Percentiles rank a stretch among this genome's conserved stretches.
Evolutionary conservation across 768 basidiomycete species (phyloP).

Genomic region (Hericium coralloides): DNA sequence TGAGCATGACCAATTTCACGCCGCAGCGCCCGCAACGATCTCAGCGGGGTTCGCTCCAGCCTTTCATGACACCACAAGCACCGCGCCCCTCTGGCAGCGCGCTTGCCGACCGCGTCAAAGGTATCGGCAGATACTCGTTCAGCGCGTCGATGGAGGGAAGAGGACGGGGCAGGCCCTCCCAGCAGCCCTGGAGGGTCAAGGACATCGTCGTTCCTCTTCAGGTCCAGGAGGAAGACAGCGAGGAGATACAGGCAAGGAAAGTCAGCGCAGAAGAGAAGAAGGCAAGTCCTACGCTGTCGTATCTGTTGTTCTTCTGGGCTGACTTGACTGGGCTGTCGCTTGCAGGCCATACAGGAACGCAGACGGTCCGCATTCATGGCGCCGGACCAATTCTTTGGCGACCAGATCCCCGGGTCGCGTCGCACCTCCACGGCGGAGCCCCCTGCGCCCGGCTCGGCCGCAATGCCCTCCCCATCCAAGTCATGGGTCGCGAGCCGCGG

Average conservation of each 20-base stretch:
- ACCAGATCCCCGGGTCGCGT: conserved; percentile 44
- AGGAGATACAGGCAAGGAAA: conserved; percentile 2
- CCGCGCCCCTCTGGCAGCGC: conserved; percentile 10
- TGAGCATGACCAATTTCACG: conserved; percentile 10
- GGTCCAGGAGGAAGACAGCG: conserved; percentile 12
- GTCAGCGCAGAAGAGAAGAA: conserved; percentile 40
- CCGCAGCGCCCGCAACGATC: conserved; percentile 21
- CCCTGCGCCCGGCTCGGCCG: neutral
- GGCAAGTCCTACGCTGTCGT: conserved; percentile 18
- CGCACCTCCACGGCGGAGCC: conserved; percentile 20
- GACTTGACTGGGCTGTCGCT: neutral
- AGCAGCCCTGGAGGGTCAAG: conserved; percentile 46
- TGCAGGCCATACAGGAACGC: conserved; percentile 52
- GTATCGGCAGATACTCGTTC: conserved; percentile 3
- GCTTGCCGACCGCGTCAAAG: conserved; percentile 13
- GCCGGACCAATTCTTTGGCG: conserved; percentile 40
- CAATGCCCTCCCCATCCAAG: conserved; percentile 5
- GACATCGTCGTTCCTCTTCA: conserved; percentile 40
- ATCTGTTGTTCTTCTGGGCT: neutral
- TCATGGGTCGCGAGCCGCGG: neutral
- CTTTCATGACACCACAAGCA: conserved; percentile 54
- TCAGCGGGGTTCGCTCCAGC: conserved; percentile 21
- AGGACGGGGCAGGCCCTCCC: conserved; percentile 33
- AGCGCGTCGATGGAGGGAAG: conserved; percentile 26
- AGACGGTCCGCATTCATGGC: conserved; percentile 46